Evolutionary conservation across 2,329 filamentous ascomycete genomes (phyloP), one percentile per base, ranked within the genome.

Genomic region (Phoma sp.): DNA sequence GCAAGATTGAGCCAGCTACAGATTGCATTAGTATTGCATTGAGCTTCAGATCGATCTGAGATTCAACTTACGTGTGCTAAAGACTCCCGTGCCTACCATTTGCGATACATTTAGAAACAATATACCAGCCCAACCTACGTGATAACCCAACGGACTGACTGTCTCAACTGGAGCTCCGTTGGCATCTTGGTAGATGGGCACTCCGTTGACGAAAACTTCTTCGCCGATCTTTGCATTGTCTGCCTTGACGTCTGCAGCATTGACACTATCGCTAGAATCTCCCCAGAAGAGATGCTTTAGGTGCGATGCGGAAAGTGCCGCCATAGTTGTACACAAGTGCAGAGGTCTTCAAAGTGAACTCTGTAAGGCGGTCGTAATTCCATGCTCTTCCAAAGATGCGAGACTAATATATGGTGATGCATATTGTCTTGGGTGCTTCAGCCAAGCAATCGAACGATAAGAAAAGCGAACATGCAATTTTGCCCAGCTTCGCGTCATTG

Each of bases 61-160:
- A 11, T n/a, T 17, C 36, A 39, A 64, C 66, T 62, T 43, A 68
- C 66, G 62, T 42, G 65, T 68, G 37, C 62, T 67, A 28, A 71
- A 70, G 2, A 70, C 63, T 42, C 68, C 68, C 4, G 69, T 71
- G 26, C 68, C 69, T 1, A 72, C 57, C 69, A 72, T 72, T 45
- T 72, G 65, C 14, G 60, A 62, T n/a, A 71, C 60, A 36, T 72
- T 72, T 40, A 71, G 53, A 21, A 70, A 71, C 4, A 72, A 38
- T 17, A 72, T 66, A 7, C 67, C 65, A 29, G 59, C 57, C 59
- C 61, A 69, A 12, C 66, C 65, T 23, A 72, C 68, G 42, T 71
- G 67, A 43, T 71, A 72, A 10, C 68, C 68, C 42, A 72, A 42
- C 12, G 69, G 69, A 39, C 64, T 67, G 23, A 67, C 47, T n/a